Base-by-base conservation (phyloP, 2,329 filamentous ascomycete genomes). In the Trichophyton verrucosum region DNA sequence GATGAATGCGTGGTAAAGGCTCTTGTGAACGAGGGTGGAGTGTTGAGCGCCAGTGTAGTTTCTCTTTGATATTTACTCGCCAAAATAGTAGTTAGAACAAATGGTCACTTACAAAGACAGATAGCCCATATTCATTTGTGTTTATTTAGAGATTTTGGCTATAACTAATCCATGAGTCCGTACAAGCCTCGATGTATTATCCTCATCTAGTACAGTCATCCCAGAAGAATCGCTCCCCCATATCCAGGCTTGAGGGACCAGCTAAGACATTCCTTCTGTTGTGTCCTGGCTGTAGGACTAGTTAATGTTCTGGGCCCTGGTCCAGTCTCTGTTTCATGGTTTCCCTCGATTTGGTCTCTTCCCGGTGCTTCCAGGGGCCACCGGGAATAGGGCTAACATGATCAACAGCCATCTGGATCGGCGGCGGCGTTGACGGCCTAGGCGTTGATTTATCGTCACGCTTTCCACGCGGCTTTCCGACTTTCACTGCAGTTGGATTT, bases 41-140 rank as follows among this genome's bases (percentile, higher is more conserved):
- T 83, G 13, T 67, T 83, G 64, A 81, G 80, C 69, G 81, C 78
- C 1, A 78, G 74, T 65, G 74, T 80, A 63, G 77, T 83, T 36
- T 77, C 72, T 44, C 69, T 82, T 38, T 79, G 70, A 24, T 13
- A 8, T 4, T 13, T 15, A 9, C n/a, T 13, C 3, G 4, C 22
- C 5, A 30, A 24, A 30, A n/a, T 1, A 44, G 40, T 6, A n/a
- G 38, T 8, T 0, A 44, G 15, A 44, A 44, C 4, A 44, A 44
- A 44, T 8, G n/a, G 40, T 17, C 15, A n/a, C 15, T 44, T 17
- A 7, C 4, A 44, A n/a, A 1, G 15, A 17, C 15, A 20, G 40
- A 44, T 44, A 15, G 15, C 6, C n/a, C n/a, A 17, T 44, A n/a
- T 44, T 44, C 40, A 44, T 17, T 17, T 44, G 11, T 42, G 13